Evolutionary conservation across 371 early-diverging fungal genomes (phyloP).

Genomic region (Saksenaea vasiformis): DNA sequence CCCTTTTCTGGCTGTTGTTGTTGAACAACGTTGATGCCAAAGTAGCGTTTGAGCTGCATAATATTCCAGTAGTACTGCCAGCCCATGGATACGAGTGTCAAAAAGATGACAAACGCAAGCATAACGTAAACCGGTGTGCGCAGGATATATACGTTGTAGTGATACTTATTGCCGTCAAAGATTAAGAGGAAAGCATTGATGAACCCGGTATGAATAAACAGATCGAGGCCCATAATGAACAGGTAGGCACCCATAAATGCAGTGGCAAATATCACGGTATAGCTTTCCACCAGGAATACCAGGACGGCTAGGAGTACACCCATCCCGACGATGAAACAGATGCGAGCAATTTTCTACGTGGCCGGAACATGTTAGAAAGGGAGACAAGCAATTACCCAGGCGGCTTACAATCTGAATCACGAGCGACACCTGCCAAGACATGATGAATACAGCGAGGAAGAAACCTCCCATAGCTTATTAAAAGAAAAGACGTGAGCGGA

Average conservation of each 20-base stretch:
- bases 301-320: slow-evolving; percentile 40
- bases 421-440: slow-evolving; percentile 49
- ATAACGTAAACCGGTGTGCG: slow-evolving; percentile 39
- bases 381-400: slow-evolving; percentile 4
- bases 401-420: slow-evolving; percentile 49
- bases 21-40: slow-evolving; percentile 39
- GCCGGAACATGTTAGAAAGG: neutral
- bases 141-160: slow-evolving; percentile 39
- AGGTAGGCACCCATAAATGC: slow-evolving; percentile 53
- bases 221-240: slow-evolving; percentile 53
- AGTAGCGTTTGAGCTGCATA: slow-evolving; percentile 28
- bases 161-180: slow-evolving; percentile 44
- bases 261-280: slow-evolving; percentile 43
- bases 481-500: neutral
- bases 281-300: slow-evolving; percentile 39
- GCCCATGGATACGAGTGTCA: slow-evolving; percentile 32
- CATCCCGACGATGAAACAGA: slow-evolving; percentile 50
- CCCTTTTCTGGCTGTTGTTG: neutral
- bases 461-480: slow-evolving; percentile 36
- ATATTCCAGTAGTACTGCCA: slow-evolving; percentile 56
- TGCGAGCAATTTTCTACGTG: slow-evolving; percentile 46
- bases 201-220: slow-evolving; percentile 57
- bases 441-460: slow-evolving; percentile 47
- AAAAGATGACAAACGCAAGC: slow-evolving; percentile 39
- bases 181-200: slow-evolving; percentile 46